Percentiles rank a stretch among this genome's conserved stretches.
Evolutionary conservation across 2,329 filamentous ascomycete genomes (phyloP).

Genomic region (Botrytis cinerea): DNA sequence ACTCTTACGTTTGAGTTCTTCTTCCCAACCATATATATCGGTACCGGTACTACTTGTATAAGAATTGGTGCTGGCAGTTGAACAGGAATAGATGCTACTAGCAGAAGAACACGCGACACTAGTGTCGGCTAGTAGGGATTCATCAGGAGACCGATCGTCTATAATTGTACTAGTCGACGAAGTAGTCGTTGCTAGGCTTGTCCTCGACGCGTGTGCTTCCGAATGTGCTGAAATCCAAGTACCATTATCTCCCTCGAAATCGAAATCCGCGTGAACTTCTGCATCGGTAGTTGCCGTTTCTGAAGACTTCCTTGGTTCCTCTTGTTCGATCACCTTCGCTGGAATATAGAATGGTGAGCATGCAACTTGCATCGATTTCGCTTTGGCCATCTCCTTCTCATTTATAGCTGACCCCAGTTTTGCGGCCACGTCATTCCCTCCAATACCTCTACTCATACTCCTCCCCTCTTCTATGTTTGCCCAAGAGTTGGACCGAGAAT

Average conservation of each 20-base stretch:
- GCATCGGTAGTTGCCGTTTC: slow-evolving; percentile 29
- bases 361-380: slow-evolving; percentile 32
- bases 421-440: slow-evolving; percentile 40
- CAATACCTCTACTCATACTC: slow-evolving; percentile 32
- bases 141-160: slow-evolving; percentile 32
- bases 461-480: slow-evolving; percentile 12
- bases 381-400: slow-evolving; percentile 26
- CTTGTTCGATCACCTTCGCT: slow-evolving; percentile 38
- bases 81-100: slow-evolving; percentile 38
- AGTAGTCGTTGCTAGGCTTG: slow-evolving; percentile 35
- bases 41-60: slow-evolving; percentile 38
- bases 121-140: slow-evolving; percentile 33
- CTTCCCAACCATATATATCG: slow-evolving; percentile 58
- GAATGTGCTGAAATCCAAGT: slow-evolving; percentile 38
- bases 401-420: slow-evolving; percentile 30
- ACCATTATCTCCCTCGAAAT: slow-evolving; percentile 36
- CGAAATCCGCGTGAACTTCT: slow-evolving; percentile 35
- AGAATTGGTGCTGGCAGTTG: slow-evolving; percentile 39
- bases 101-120: slow-evolving; percentile 41
- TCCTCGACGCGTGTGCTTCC: slow-evolving; percentile 33
- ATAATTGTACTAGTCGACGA: slow-evolving; percentile 33
- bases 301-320: slow-evolving; percentile 29
- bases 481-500: slow-evolving; percentile 29
- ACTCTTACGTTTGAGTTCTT: slow-evolving; percentile 46
- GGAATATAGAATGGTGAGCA: slow-evolving; percentile 38